Percentiles rank a stretch among this genome's conserved stretches.
Evolutionary conservation across 257 asterid species (phyloP).

Genomic region (Mentha longifolia): DNA sequence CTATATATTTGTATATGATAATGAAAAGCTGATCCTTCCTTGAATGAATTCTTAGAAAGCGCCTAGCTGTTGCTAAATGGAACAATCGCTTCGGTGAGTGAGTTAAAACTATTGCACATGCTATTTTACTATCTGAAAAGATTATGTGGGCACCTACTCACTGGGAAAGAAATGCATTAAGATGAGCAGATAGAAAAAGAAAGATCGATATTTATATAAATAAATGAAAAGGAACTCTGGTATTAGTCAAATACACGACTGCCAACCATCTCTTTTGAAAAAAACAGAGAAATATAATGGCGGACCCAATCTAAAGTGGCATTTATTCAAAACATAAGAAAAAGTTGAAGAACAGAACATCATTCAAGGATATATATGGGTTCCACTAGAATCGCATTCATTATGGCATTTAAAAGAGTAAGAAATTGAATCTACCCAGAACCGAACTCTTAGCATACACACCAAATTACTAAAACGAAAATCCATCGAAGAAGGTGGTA

Average conservation of each 20-base stretch:
- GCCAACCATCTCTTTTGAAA: slow-evolving; percentile 29
- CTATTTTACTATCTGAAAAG: neutral
- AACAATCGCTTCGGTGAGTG: neutral
- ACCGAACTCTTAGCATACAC: too few relatives aligned
- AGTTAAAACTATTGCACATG: neutral
- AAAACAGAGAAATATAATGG: neutral
- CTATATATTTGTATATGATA: neutral
- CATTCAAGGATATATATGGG: slow-evolving; percentile 37
- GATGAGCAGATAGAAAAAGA: neutral
- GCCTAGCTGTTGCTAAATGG: neutral
- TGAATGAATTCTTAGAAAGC: neutral
- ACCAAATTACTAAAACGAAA: too few relatives aligned
- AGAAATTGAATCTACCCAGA: slow-evolving; percentile 20
- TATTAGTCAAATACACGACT: slow-evolving; percentile 31
- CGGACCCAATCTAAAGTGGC: slow-evolving; percentile 47
- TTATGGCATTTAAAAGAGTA: slow-evolving; percentile 42
- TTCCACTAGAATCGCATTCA: slow-evolving; percentile 43
- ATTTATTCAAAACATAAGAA: slow-evolving; percentile 38
- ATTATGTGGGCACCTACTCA: neutral
- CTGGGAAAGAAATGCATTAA: slow-evolving; percentile 5
- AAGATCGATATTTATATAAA: neutral
- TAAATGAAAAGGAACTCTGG: slow-evolving; percentile 2
- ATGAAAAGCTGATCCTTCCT: neutral
- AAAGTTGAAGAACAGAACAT: slow-evolving; percentile 32
- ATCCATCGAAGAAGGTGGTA: neutral